Base-by-base conservation (phyloP, 495 filamentous ascomycete genomes). In the Terfezia boudieri region DNA sequence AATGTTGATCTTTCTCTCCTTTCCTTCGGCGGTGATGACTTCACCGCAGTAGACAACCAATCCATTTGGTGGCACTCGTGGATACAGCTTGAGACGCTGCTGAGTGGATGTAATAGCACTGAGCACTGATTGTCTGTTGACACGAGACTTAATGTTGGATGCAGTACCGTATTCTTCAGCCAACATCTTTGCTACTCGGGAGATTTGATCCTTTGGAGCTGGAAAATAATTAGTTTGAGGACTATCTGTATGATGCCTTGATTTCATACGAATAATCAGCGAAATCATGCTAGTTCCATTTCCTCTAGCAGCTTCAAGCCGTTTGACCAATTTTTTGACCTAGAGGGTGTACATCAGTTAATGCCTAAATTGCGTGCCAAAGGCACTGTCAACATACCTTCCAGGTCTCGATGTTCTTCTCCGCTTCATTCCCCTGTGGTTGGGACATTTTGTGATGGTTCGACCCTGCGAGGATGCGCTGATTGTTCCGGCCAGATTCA, bases 91-190 rank as follows among this genome's bases (percentile, higher is more conserved):
- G 54, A 98, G 80, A 67, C 89, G 81, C 74, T 98, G 90, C 72
- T 98, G 90, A 57, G 90, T 98, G 46, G 92, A 96, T 11, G 90
- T 98, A 68, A 98, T 98, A 64, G 90, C 90, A 9, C 88, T 94
- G 46, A 98, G 74, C 41, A 98, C 90, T 22, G 90, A 98, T 59
- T 94, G 84, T 64, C 90, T 83, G 67, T 98, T 98, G 70, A 98
- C 90, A 64, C 90, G 88, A 38, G 90, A 98, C 70, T 98, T 98
- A 71, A 98, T 98, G 69, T 98, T 98, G 58, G 87, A 94, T 17
- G 90, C 92, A 54, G 90, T 98, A 64, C 90, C 90, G 66, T 88
- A 95, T 82, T 95, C 89, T 94, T 98, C 90, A 71, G 90, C 90
- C 78, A 98, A 81, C 90, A 98, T 98, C 76, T 94, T 94, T 43